A percentile compares a stretch with the other conserved stretches of the same genome.
Evolutionary conservation across 2,329 filamentous ascomycete genomes (phyloP).

Genomic region (Thielaviopsis ethacetica): DNA sequence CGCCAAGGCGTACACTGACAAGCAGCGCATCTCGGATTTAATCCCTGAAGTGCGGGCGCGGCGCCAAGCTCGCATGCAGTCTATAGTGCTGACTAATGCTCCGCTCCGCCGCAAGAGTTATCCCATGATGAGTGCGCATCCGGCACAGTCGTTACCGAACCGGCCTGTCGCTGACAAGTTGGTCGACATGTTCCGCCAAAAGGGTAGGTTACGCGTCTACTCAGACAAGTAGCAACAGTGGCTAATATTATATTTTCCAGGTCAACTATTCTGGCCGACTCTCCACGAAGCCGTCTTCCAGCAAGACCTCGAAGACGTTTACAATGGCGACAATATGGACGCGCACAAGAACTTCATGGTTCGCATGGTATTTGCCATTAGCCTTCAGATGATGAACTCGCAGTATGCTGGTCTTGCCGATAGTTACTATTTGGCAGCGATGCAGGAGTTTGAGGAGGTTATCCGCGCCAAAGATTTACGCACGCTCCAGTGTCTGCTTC

Average conservation of each 20-base stretch:
- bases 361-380: constrained; percentile 86
- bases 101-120: constrained; percentile 67
- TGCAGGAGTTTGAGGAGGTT: constrained; percentile 68
- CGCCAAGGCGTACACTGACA: constrained; percentile 82
- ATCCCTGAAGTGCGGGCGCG: constrained; percentile 56
- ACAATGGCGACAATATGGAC: constrained; percentile 50
- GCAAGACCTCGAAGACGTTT: constrained; percentile 64
- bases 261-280: constrained; percentile 73
- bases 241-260: constrained; percentile 28
- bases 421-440: constrained; percentile 82
- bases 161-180: constrained; percentile 60
- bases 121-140: constrained; percentile 72
- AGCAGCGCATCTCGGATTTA: constrained; percentile 80
- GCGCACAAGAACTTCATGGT: constrained; percentile 77
- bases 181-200: constrained; percentile 70
- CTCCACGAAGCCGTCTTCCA: constrained; percentile 71
- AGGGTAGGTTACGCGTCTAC: constrained; percentile 36
- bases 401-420: constrained; percentile 88
- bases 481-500: constrained; percentile 73
- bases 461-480: constrained; percentile 78
- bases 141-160: constrained; percentile 60
- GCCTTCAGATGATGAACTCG: constrained; percentile 77
- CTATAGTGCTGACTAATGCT: constrained; percentile 31
- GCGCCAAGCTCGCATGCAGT: constrained; percentile 42
- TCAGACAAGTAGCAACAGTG: not conserved